These are phyloP conservation scores for Cladosporium halotolerans DNA, from an alignment of 2,329 filamentous ascomycete species.

Conservation along the genomic window DNA sequence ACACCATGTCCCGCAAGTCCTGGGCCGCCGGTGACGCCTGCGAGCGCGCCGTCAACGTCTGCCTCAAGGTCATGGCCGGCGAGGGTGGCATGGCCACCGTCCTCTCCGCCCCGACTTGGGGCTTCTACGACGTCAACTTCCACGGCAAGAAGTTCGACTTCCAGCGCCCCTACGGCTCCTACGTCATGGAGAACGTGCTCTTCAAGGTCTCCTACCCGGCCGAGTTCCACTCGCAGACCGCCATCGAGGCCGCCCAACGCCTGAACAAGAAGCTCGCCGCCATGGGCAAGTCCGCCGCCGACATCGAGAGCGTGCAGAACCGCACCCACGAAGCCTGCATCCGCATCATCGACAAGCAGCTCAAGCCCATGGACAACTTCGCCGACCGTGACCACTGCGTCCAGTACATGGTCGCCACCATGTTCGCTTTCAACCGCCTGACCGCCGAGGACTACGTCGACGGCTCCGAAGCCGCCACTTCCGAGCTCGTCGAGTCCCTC, in stretches of 20 bases:
- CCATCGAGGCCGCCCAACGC: slow-evolving; percentile 87
- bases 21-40: slow-evolving; percentile 98
- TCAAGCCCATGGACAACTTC: slow-evolving; percentile 99
- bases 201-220: slow-evolving; percentile 99
- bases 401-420: slow-evolving; percentile 97
- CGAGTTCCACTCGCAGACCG: slow-evolving; percentile 98
- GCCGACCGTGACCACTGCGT: slow-evolving; percentile 99
- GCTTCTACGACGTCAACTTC: slow-evolving; percentile 98
- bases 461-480: slow-evolving; percentile 84
- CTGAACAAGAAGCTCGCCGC: slow-evolving; percentile 76
- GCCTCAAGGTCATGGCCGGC: slow-evolving; percentile 94
- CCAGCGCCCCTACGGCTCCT: slow-evolving; percentile 92
- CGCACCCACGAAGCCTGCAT: slow-evolving; percentile 97
- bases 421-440: slow-evolving; percentile 92
- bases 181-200: slow-evolving; percentile 99
- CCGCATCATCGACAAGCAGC: slow-evolving; percentile 99
- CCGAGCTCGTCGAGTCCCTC: slow-evolving; percentile 80
- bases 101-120: slow-evolving; percentile 87
- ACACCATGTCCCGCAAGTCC: slow-evolving; percentile 99
- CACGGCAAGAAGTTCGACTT: slow-evolving; percentile 94
- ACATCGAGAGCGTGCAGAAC: slow-evolving; percentile 90
- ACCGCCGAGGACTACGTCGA: slow-evolving; percentile 92
- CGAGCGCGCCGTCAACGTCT: slow-evolving; percentile 94
- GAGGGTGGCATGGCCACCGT: slow-evolving; percentile 89
- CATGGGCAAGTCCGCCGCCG: slow-evolving; percentile 82